A percentile compares a stretch with the other conserved stretches of the same genome.
Conservation (phyloP, 441 rosid species). For the Arabidopsis lyrata region DNA sequence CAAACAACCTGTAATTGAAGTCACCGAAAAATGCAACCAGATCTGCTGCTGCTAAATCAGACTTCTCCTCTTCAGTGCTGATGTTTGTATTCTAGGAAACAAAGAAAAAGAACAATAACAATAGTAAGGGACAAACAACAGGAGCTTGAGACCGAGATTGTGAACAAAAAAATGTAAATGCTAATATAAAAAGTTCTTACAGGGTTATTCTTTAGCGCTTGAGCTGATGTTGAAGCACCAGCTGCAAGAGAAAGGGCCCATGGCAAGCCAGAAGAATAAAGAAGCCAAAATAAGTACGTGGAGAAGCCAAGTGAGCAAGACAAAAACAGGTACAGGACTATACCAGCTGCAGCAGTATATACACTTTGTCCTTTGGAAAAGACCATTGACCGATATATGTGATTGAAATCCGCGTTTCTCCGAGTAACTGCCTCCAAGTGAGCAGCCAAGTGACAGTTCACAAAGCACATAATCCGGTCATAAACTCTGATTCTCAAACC, state of each 20-base stretch:
- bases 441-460: constrained; percentile 99
- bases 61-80: constrained; percentile 67
- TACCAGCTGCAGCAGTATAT: constrained; percentile 73
- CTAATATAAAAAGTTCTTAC: constrained; percentile 52
- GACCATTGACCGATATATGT: constrained; percentile 81
- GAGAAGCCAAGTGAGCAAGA: constrained; percentile 75
- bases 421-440: constrained; percentile 97
- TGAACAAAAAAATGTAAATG: constrained; percentile 4
- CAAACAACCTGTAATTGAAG: constrained; percentile 94
- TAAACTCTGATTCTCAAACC: constrained; percentile 94
- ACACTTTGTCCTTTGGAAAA: constrained; percentile 73
- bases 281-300: constrained; percentile 75
- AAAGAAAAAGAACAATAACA: constrained; percentile 13
- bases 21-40: constrained; percentile 93
- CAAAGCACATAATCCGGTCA: constrained; percentile 93
- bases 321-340: constrained; percentile 71
- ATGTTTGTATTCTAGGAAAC: constrained; percentile 54
- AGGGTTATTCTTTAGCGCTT: constrained; percentile 60
- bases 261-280: constrained; percentile 80
- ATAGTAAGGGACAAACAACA: constrained; percentile 22
- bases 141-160: constrained; percentile 11
- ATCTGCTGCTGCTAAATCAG: constrained; percentile 90
- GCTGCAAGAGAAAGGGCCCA: constrained; percentile 85
- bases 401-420: constrained; percentile 98
- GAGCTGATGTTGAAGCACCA: constrained; percentile 70